Evolutionary conservation across 345 rosid species (phyloP).

Genomic region (Cardamine resedifolia): DNA sequence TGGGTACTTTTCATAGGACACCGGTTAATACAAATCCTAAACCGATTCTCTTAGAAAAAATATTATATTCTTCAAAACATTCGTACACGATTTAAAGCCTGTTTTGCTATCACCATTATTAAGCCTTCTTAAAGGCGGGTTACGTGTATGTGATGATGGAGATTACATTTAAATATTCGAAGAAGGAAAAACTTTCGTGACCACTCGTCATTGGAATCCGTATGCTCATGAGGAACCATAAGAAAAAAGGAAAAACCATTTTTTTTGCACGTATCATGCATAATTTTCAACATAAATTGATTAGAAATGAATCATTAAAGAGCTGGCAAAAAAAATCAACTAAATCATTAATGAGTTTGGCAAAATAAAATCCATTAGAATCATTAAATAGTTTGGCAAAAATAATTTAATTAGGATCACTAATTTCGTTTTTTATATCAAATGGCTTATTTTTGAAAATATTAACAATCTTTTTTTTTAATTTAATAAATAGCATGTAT

Average conservation of each 20-base stretch:
- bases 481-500: not conserved
- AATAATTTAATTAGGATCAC: not conserved
- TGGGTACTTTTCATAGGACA: not conserved
- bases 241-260: too few species aligned
- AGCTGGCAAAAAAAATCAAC: not conserved
- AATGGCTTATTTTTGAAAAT: not conserved
- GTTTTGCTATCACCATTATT: not conserved
- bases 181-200: not conserved
- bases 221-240: not conserved
- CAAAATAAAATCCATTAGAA: not conserved
- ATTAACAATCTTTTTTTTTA: not conserved
- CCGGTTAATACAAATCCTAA: not conserved
- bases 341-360: constrained; percentile 16
- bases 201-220: not conserved
- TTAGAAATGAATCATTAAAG: not conserved
- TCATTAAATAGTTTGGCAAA: constrained; percentile 15
- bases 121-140: not conserved
- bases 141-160: not conserved
- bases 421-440: not conserved
- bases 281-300: not conserved
- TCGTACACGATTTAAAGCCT: not conserved
- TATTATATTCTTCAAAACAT: not conserved
- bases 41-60: not conserved
- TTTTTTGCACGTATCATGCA: constrained; percentile 3
- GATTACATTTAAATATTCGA: not conserved